Percentiles rank a stretch among this genome's conserved stretches.
These are phyloP conservation scores for Penicillium silybi DNA, from an alignment of 495 filamentous ascomycete genomes.

Conservation along the genomic window DNA sequence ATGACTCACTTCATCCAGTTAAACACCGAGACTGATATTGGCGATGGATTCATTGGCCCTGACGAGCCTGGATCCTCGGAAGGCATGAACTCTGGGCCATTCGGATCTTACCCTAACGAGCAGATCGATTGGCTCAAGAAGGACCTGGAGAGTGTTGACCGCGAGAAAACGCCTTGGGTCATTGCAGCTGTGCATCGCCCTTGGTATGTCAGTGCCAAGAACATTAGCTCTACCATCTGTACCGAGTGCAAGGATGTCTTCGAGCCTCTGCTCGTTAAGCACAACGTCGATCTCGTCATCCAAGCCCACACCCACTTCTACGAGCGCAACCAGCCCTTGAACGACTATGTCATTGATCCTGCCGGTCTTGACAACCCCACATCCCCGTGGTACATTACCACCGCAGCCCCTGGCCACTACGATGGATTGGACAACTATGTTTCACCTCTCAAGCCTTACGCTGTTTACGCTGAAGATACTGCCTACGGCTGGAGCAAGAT, in stretches of 20 bases:
- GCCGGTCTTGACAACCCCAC: constrained; percentile 8
- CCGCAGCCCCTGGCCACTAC: constrained; percentile 8
- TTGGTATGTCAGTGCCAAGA: constrained; percentile 7
- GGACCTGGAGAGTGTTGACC: constrained; percentile 2
- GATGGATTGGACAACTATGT: constrained; percentile 5
- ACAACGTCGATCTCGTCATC: constrained; percentile 8
- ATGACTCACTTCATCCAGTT: constrained; percentile 48
- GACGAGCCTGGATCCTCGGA: constrained; percentile 4
- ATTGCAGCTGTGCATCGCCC: constrained; percentile 8
- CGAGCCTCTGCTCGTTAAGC: constrained; percentile 3
- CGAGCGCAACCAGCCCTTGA: constrained; percentile 8
- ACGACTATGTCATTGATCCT: constrained; percentile 1
- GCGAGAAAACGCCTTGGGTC: constrained; percentile 7
- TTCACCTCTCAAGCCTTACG: background rate
- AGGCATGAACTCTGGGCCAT: constrained; percentile 2
- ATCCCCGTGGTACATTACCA: constrained; percentile 10
- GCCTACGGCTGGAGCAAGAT: constrained; percentile 11
- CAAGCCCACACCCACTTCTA: constrained; percentile 8
- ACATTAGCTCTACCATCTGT: constrained; percentile 2
- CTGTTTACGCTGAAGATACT: background rate
- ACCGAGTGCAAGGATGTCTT: constrained; percentile 5
- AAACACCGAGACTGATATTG: constrained; percentile 42
- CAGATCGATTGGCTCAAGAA: constrained; percentile 6
- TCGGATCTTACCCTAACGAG: background rate
- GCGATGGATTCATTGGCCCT: constrained; percentile 2